phyloP scores from a whole-genome alignment of 192 early-diverging fungal genomes.

The Paraglomus occultum region DNA sequence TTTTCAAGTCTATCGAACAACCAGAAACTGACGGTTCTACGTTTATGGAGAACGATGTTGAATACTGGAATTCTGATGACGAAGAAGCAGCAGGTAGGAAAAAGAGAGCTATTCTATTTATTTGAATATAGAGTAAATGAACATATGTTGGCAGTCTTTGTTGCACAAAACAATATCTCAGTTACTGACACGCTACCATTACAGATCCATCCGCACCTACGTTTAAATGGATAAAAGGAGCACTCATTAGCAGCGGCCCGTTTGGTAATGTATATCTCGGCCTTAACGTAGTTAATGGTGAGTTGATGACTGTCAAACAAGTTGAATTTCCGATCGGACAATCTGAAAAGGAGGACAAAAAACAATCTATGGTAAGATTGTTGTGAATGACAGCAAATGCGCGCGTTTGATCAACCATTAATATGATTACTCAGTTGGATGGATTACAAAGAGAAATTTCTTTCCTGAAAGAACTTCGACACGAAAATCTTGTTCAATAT shows the following conservation, averaged over 20 bases:
- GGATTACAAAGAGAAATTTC: constrained; percentile 88
- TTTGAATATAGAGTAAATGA: too few species aligned
- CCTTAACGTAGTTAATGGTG: constrained; percentile 83
- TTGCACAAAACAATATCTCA: too few species aligned
- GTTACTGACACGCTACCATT: too few species aligned
- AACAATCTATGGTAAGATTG: constrained; percentile 76
- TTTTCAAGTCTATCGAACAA: too few species aligned
- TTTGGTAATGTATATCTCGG: constrained; percentile 95
- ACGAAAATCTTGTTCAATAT: constrained; percentile 96
- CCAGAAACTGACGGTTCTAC: too few species aligned
- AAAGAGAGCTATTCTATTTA: too few species aligned
- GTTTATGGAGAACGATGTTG: too few species aligned
- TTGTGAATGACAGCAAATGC: too few species aligned
- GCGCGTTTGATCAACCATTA: too few species aligned
- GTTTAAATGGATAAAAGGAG: constrained; percentile 79
- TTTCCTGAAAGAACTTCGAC: constrained; percentile 86
- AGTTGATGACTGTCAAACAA: constrained; percentile 97
- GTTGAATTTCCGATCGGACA: constrained; percentile 77
- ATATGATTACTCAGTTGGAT: constrained; percentile 63
- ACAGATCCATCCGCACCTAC: background rate
- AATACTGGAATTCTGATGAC: too few species aligned
- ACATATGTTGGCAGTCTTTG: too few species aligned
- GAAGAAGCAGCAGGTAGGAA: too few species aligned
- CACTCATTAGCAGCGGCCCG: constrained; percentile 92
- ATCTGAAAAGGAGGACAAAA: constrained; percentile 66